Evolutionary conservation across 192 early-diverging fungal species (phyloP).

Genomic region (Coemansia sp.): DNA sequence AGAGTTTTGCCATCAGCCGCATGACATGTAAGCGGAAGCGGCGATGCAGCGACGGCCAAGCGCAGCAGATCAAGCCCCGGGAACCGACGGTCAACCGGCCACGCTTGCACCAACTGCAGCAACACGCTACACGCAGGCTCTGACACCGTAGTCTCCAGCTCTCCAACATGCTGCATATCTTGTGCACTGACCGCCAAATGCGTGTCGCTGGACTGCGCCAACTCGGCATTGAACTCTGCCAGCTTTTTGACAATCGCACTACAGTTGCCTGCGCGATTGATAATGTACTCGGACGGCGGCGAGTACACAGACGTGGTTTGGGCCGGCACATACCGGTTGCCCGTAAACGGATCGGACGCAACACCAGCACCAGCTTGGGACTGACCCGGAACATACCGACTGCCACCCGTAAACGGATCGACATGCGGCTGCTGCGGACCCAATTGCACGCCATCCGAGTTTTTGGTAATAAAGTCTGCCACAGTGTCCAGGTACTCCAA

Average conservation of each 20-base stretch:
- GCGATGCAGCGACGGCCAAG: slow-evolving; percentile 68
- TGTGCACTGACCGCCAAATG: slow-evolving; percentile 10
- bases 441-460: slow-evolving; percentile 63
- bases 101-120: not conserved
- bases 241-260: slow-evolving; percentile 76
- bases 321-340: slow-evolving; percentile 62
- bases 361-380: not conserved
- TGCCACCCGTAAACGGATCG: slow-evolving; percentile 55
- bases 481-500: slow-evolving; percentile 90
- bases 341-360: slow-evolving; percentile 38
- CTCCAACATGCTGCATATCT: not conserved
- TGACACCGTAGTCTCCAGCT: not conserved
- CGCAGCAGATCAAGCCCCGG: slow-evolving; percentile 57
- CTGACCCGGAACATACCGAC: slow-evolving; percentile 62
- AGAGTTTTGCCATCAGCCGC: slow-evolving; percentile 37
- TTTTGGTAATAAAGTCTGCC: slow-evolving; percentile 90
- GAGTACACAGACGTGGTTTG: slow-evolving; percentile 8
- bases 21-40: slow-evolving; percentile 10
- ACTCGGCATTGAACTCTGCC: slow-evolving; percentile 63
- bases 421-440: slow-evolving; percentile 6
- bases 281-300: slow-evolving; percentile 53
- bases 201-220: slow-evolving; percentile 33
- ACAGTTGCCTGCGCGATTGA: slow-evolving; percentile 71
- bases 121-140: not conserved
- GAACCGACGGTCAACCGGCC: slow-evolving; percentile 45